phyloP scores from a whole-genome alignment of 2,329 filamentous ascomycete genomes.

The Colletotrichum sp. region DNA sequence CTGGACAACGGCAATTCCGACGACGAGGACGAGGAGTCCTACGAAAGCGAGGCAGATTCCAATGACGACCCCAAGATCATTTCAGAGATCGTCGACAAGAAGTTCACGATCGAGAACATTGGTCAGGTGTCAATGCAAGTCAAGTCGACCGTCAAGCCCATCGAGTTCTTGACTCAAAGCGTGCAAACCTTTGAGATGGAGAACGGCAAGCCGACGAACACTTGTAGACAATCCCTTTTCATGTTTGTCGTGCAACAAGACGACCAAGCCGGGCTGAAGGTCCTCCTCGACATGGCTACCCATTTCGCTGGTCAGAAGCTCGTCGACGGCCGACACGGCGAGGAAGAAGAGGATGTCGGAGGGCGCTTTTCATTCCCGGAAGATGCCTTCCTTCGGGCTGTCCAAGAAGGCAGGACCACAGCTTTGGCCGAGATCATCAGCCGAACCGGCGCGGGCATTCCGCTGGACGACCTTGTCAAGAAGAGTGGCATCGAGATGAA shows the following conservation, averaged over 20 bases:
- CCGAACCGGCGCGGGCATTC: slow-evolving; percentile 70
- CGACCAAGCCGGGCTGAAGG: slow-evolving; percentile 57
- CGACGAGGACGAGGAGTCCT: slow-evolving; percentile 37
- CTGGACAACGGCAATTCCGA: slow-evolving; percentile 43
- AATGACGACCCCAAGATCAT: slow-evolving; percentile 49
- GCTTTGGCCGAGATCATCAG: slow-evolving; percentile 70
- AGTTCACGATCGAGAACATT: slow-evolving; percentile 79
- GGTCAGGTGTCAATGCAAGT: slow-evolving; percentile 73
- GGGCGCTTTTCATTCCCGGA: slow-evolving; percentile 44
- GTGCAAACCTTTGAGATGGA: slow-evolving; percentile 38
- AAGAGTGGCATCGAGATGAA: slow-evolving; percentile 67
- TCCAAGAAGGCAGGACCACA: slow-evolving; percentile 55
- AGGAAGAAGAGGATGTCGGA: slow-evolving; percentile 35
- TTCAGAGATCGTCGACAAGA: slow-evolving; percentile 64
- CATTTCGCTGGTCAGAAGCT: slow-evolving; percentile 46
- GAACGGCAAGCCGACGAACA: slow-evolving; percentile 30
- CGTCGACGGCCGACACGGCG: slow-evolving; percentile 25
- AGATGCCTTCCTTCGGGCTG: slow-evolving; percentile 46
- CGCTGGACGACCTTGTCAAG: slow-evolving; percentile 69
- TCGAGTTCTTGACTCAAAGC: slow-evolving; percentile 51
- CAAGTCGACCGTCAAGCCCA: slow-evolving; percentile 65
- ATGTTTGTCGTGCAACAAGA: slow-evolving; percentile 55
- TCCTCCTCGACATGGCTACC: slow-evolving; percentile 60
- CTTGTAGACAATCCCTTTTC: slow-evolving; percentile 35
- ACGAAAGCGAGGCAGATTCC: slow-evolving; percentile 36